A percentile compares a stretch with the other conserved stretches of the same genome.
Conservation (phyloP, 805 yeast species). For the Myxozyma mucilagina region DNA sequence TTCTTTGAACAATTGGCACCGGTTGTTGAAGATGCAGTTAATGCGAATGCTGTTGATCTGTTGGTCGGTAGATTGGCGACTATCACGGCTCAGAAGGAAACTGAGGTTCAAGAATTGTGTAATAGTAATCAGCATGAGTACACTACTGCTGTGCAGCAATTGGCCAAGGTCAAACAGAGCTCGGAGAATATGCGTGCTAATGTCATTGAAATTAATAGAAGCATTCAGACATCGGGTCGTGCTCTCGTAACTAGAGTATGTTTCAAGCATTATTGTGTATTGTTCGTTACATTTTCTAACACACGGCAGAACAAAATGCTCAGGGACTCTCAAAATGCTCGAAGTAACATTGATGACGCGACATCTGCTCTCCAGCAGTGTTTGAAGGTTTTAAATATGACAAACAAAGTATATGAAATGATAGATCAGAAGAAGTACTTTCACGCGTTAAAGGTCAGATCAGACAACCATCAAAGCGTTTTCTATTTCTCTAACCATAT, state of each 20-base stretch:
- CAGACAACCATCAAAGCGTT: background rate
- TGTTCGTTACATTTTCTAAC: background rate
- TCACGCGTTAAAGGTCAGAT: constrained; percentile 66
- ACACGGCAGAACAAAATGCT: constrained; percentile 52
- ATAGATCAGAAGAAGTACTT: constrained; percentile 74
- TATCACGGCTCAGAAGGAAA: constrained; percentile 60
- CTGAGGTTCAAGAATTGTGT: constrained; percentile 62
- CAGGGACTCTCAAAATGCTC: constrained; percentile 62
- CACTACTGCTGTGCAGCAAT: constrained; percentile 54
- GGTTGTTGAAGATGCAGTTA: constrained; percentile 63
- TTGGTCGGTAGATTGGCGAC: constrained; percentile 57
- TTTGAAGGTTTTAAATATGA: constrained; percentile 77
- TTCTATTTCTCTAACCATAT: background rate
- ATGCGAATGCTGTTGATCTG: constrained; percentile 54
- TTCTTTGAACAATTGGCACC: constrained; percentile 81
- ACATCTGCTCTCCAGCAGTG: constrained; percentile 67
- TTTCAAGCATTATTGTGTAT: constrained; percentile 9
- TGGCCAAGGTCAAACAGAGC: constrained; percentile 59
- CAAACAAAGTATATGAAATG: constrained; percentile 81
- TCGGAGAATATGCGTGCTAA: constrained; percentile 59
- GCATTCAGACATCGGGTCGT: constrained; percentile 63
- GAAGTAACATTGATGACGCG: constrained; percentile 69
- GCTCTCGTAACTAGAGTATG: constrained; percentile 53
- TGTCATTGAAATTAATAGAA: constrained; percentile 56
- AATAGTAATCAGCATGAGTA: constrained; percentile 56